Evolutionary conservation across 2,329 filamentous ascomycete genomes (phyloP).

Genomic region (Gaeumannomyces tritici): DNA sequence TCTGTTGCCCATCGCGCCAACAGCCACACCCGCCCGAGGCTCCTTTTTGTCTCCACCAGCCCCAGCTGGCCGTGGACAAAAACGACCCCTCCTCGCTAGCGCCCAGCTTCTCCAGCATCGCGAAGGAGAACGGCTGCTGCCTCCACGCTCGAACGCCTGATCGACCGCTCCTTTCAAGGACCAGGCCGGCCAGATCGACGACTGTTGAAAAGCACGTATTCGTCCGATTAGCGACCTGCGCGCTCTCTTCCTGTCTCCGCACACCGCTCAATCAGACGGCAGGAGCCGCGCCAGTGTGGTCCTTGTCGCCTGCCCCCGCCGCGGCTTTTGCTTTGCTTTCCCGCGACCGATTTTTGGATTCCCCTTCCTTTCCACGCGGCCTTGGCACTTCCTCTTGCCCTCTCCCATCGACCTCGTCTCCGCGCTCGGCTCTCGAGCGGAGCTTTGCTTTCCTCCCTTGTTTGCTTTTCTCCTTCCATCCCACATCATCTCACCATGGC

Average conservation of each 20-base stretch:
- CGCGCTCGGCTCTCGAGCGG: background rate
- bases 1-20: background rate
- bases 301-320: background rate
- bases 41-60: background rate
- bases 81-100: background rate
- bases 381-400: background rate
- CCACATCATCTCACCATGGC: conserved; percentile 4
- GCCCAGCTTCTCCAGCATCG: background rate
- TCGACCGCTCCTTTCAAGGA: background rate
- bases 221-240: background rate
- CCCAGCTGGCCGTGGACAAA: background rate
- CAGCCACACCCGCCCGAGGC: too few species aligned
- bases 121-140: background rate
- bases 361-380: background rate
- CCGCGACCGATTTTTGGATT: background rate
- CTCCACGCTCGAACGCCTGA: background rate
- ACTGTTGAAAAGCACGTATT: background rate
- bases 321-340: too few species aligned
- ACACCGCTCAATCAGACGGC: background rate
- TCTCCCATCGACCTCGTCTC: background rate
- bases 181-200: background rate
- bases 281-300: background rate
- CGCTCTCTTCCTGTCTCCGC: background rate
- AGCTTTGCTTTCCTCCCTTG: too few species aligned
- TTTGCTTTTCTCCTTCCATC: background rate